Evolutionary conservation across 768 basidiomycete species (phyloP).

Genomic region (Harrya chromipes): DNA sequence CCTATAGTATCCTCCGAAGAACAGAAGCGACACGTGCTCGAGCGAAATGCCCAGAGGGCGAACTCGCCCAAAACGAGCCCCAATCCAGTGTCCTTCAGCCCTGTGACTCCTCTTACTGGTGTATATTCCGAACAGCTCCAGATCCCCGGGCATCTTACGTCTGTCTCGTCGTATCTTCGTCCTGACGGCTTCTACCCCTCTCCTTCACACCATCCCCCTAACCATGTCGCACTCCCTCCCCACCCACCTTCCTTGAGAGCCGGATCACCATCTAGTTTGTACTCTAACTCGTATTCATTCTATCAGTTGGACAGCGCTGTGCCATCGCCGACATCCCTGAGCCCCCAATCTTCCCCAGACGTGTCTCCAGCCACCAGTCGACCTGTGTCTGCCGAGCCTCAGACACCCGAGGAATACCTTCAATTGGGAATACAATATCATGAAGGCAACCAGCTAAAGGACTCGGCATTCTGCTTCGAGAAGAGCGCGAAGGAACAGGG

Average conservation of each 20-base stretch:
- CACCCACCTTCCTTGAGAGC: conserved; percentile 37
- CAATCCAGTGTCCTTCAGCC: conserved; percentile 2
- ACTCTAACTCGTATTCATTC: conserved; percentile 61
- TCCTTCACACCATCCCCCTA: conserved; percentile 11
- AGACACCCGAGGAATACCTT: conserved; percentile 63
- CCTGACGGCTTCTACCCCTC: conserved; percentile 15
- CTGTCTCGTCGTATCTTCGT: conserved; percentile 13
- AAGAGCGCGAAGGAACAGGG: conserved; percentile 68
- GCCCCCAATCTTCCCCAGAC: conserved; percentile 13
- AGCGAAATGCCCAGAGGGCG: conserved; percentile 51
- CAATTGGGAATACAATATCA: conserved; percentile 77
- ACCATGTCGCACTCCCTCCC: conserved; percentile 21
- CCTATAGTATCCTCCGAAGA: conserved; percentile 37
- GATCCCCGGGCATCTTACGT: not conserved
- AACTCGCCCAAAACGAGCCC: conserved; percentile 29
- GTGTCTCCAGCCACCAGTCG: conserved; percentile 16
- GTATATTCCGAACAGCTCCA: conserved; percentile 5
- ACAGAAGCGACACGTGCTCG: conserved; percentile 45
- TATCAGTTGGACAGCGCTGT: conserved; percentile 51
- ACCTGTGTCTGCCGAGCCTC: conserved; percentile 18
- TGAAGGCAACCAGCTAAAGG: conserved; percentile 64
- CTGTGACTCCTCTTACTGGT: conserved; percentile 25
- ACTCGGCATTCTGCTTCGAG: conserved; percentile 74
- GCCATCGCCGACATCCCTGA: conserved; percentile 41
- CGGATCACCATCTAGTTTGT: conserved; percentile 43